A percentile compares a stretch with the other conserved stretches of the same genome.
These are phyloP conservation scores for Carex arenaria DNA, from an alignment of 202 grass and related monocot genomes.

Conservation along the genomic window DNA sequence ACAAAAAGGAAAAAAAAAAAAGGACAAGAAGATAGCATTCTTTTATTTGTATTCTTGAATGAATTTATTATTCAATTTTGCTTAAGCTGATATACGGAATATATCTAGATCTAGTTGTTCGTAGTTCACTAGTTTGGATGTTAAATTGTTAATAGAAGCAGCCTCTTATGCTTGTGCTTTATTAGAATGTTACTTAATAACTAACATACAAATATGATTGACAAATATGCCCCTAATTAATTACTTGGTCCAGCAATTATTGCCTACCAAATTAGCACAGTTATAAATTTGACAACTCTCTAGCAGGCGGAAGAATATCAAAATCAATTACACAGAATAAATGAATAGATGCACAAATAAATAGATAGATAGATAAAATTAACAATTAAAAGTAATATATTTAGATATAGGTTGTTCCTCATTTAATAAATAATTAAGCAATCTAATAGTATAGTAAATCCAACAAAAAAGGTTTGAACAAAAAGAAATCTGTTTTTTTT, in stretches of 20 bases:
- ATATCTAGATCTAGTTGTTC: not conserved
- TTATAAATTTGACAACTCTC: not conserved
- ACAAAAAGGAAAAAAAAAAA: not conserved
- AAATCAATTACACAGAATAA: not conserved
- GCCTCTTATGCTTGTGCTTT: not conserved
- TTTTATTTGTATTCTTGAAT: not conserved
- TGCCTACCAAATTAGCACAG: no score
- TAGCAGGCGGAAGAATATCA: not conserved
- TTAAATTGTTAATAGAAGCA: not conserved
- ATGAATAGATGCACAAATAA: not conserved
- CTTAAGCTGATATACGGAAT: not conserved
- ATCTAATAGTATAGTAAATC: not conserved
- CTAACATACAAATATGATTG: not conserved
- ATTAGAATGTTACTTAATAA: not conserved
- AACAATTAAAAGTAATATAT: not conserved
- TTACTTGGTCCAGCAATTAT: no score
- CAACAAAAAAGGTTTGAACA: not conserved
- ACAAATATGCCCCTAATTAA: no score
- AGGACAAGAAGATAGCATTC: not conserved
- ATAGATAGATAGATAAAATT: not conserved
- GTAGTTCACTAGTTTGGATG: not conserved
- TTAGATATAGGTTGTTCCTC: not conserved
- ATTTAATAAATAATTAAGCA: not conserved
- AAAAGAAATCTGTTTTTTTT: not conserved
- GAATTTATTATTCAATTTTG: not conserved